Evolutionary conservation across 2,329 filamentous ascomycete genomes (phyloP), one percentile per base, ranked within the genome.

Genomic region (Macrophomina pseudophaseolina): DNA sequence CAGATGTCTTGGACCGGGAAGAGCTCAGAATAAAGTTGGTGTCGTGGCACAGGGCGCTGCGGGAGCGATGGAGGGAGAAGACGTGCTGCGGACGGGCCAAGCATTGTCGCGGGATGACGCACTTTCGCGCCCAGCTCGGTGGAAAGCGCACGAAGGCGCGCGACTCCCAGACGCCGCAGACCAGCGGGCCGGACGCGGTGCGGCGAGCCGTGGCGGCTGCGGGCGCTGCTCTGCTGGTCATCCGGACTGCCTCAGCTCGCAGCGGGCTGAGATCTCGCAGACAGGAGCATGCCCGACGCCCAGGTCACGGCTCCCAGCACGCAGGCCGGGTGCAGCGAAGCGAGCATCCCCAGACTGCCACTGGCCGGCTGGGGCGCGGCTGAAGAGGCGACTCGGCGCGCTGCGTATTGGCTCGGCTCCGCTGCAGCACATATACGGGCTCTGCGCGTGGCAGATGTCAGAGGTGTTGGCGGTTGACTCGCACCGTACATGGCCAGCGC

Each of bases 1-100:
- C 58, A 62, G 58, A 62, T 62, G 58, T 49, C 66, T 67, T 60
- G 63, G 54, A 51, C 65, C 48, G 52, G 67, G 62, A 70, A 67
- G 64, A 66, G 68, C 58, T 64, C 65, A 65, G 73, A 72, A 72
- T 56, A 70, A 66, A 71, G 73, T 75, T 74, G 35, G 62, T 65
- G 44, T 60, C 44, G 71, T 67, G 71, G 73, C 71, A 64, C 49
- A 65, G 35, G 33, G 53, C 33, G 44, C 58, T 67, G 64, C 63
- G 66, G 66, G 62, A 69, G 69, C 69, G 69, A 71, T 38, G 38
- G 60, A 63, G 33, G 23, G 23, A 30, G 30, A 44, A 8, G 42
- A 30, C 32, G 3, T 8, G 46, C 46, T 4, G 53, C 53, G 35
- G 18, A 35, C 35, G 18, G 42, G 53, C 58, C 58, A 62, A 62